Base-by-base conservation (phyloP, 1,284 basidiomycete species). In the Laetiporus sulphureus region DNA sequence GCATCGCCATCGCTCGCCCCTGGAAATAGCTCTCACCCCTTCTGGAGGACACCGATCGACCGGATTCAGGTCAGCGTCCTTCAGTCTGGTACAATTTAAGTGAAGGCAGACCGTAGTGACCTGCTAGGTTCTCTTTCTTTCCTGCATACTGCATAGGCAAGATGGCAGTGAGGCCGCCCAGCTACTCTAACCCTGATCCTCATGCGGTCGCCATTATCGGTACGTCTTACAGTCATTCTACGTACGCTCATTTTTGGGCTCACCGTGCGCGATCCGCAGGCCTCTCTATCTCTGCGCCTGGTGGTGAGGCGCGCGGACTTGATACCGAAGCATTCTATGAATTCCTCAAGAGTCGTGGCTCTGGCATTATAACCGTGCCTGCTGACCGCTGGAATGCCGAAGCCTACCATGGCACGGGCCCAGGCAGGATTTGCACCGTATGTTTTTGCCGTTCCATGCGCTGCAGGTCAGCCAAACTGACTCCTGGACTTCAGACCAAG, bases 401-500 rank as follows among this genome's bases (percentile, higher is more conserved):
- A 10, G 47, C 47, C 11, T 48, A 42, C 30, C 23, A 38, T 22
- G 47, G 47, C 30, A 45, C 32, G 15, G 32, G 10, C 11, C 44
- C 44, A 12, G 44, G 44, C 36, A 40, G 41, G 30, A 41, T 45
- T n/a, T 35, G 22, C 27, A 41, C 44, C 22, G 44, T 45, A 41
- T 4, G 38, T 22, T 33, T 12, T 23, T 23, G 3, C 7, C 12
- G 19, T 29, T 13, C 32, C 19, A 5, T 24, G 24, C 18, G 19
- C 23, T 8, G 24, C 35, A 21, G n/a, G 15, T n/a, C n/a, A n/a
- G n/a, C n/a, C n/a, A 29, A 10, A 29, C 27, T n/a, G 8, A 10
- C 10, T 29, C 27, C 27, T 29, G 27, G n/a, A 39, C 12, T 39
- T 10, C 22, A 45, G 44, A 51, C 52, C 15, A 61, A 62, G 21